Percentiles rank a stretch among this genome's conserved stretches.
These are phyloP conservation scores for Jackrogersella multiformis DNA, from an alignment of 495 filamentous ascomycete species.

Conservation along the genomic window DNA sequence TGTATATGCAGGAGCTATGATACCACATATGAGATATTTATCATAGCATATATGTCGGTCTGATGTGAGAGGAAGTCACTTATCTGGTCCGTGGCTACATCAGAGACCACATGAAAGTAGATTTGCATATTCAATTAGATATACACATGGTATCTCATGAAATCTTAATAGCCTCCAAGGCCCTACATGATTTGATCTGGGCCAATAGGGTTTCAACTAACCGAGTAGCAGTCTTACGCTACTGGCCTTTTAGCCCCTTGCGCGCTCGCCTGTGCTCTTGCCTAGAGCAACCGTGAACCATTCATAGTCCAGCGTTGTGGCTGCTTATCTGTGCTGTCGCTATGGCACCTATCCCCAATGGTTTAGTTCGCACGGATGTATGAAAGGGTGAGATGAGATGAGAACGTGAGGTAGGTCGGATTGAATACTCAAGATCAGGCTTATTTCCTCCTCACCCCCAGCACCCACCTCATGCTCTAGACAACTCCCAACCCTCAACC, in stretches of 20 bases:
- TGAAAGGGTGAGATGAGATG: neutral
- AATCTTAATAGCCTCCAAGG: neutral
- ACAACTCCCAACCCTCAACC: neutral
- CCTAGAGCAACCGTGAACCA: neutral
- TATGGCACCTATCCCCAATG: neutral
- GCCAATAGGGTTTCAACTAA: neutral
- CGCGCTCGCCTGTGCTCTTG: neutral
- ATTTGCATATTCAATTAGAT: neutral
- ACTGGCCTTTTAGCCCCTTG: neutral
- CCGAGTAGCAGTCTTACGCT: neutral
- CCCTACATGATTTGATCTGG: neutral
- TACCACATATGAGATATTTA: neutral
- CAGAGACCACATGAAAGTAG: neutral
- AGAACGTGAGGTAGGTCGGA: neutral
- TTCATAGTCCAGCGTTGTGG: neutral
- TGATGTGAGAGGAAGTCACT: neutral
- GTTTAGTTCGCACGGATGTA: neutral
- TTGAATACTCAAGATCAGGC: neutral
- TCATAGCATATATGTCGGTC: neutral
- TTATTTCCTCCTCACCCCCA: neutral
- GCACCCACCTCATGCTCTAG: neutral
- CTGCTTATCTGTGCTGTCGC: neutral
- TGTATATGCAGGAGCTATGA: constrained; percentile 3
- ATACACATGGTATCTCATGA: neutral
- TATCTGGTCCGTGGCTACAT: neutral